phyloP scores from a whole-genome alignment of 2,329 filamentous ascomycete genomes.

The Xylaria hypoxylon region DNA sequence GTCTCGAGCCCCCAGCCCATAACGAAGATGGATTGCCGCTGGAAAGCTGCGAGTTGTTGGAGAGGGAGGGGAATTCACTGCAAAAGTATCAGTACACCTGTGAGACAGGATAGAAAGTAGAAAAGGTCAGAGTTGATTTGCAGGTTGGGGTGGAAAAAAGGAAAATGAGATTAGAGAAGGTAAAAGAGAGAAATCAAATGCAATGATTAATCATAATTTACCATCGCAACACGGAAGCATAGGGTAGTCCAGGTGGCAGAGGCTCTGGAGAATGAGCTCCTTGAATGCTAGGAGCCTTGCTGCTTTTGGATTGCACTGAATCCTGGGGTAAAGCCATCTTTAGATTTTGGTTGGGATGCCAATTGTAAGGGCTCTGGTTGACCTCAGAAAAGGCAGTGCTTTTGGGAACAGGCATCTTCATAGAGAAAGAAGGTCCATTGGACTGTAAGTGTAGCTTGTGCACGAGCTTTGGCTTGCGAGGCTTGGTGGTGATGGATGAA shows the following conservation, averaged over 20 bases:
- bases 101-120: not conserved
- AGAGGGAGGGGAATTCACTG: conserved; percentile 75
- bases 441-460: conserved; percentile 39
- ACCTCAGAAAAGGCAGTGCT: not conserved
- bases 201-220: conserved; percentile 40
- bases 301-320: conserved; percentile 4
- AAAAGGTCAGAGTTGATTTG: not conserved
- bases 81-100: conserved; percentile 44
- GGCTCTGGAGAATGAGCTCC: conserved; percentile 4
- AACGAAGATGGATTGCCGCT: conserved; percentile 63
- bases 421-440: conserved; percentile 34
- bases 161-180: not conserved
- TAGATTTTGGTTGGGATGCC: not conserved
- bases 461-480: conserved; percentile 42
- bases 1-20: conserved; percentile 65
- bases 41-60: conserved; percentile 68
- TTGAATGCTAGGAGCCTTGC: not conserved
- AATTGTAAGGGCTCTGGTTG: conserved; percentile 1
- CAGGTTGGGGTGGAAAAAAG: not conserved
- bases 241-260: conserved; percentile 38
- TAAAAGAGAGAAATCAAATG: not conserved
- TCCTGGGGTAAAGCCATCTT: conserved; percentile 2
- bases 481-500: conserved; percentile 15
- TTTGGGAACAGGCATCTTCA: conserved; percentile 7
- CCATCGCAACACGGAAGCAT: conserved; percentile 46